phyloP scores from a whole-genome alignment of 2,329 filamentous ascomycete species.

The Teratosphaeria zuluensis region DNA sequence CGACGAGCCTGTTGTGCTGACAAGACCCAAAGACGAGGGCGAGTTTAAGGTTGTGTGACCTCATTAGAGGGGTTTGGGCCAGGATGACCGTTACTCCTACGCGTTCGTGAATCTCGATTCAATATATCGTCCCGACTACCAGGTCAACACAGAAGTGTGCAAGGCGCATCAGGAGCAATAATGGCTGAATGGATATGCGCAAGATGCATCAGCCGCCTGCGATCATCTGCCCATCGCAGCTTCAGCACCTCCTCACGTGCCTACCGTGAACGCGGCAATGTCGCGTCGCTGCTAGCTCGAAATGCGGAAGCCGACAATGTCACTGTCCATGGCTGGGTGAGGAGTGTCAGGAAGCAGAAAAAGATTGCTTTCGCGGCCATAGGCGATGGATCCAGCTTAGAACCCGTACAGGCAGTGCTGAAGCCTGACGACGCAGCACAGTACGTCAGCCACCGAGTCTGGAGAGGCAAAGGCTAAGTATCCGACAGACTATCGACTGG shows the following conservation, averaged over 20 bases:
- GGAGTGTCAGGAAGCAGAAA: slow-evolving; percentile 81
- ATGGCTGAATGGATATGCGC: background rate
- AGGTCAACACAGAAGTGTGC: too few relatives aligned
- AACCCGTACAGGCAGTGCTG: slow-evolving; percentile 71
- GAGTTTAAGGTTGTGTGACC: background rate
- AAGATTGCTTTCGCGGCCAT: slow-evolving; percentile 72
- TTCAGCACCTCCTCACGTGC: slow-evolving; percentile 10
- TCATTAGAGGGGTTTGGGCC: background rate
- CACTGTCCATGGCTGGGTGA: slow-evolving; percentile 64
- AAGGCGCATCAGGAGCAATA: background rate
- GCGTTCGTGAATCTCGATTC: too few relatives aligned
- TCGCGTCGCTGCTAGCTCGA: slow-evolving; percentile 18
- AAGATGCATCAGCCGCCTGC: background rate
- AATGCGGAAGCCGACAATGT: slow-evolving; percentile 17
- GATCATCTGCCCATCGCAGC: background rate
- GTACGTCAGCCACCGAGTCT: slow-evolving; percentile 41
- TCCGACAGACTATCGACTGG: slow-evolving; percentile 64
- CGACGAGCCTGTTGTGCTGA: background rate
- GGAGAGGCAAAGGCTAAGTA: background rate
- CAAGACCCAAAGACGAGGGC: background rate
- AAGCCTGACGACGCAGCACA: slow-evolving; percentile 60
- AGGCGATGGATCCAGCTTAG: slow-evolving; percentile 74
- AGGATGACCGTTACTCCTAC: too few relatives aligned
- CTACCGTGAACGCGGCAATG: slow-evolving; percentile 5
- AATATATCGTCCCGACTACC: too few relatives aligned